These are phyloP conservation scores for Colletotrichum sp. DNA, from an alignment of 2,329 filamentous ascomycete genomes.

Conservation along the genomic window DNA sequence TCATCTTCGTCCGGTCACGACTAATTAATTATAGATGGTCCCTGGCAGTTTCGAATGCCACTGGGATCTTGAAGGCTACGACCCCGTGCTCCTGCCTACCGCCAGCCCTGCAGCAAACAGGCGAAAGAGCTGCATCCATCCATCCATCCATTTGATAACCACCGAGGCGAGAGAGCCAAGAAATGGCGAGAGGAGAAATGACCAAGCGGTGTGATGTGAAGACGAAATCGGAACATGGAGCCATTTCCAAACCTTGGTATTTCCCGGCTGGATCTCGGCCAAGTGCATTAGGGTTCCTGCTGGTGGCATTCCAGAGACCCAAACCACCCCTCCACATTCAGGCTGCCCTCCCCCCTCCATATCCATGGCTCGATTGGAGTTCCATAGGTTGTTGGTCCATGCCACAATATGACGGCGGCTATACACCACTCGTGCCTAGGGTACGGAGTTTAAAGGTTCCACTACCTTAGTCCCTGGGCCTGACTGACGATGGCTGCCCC, in stretches of 20 bases:
- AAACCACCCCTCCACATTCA: neutral
- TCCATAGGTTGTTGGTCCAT: neutral
- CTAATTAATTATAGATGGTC: slow-evolving; percentile 4
- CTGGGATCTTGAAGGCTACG: neutral
- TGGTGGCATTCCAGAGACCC: slow-evolving; percentile 1
- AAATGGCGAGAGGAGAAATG: neutral
- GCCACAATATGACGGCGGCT: slow-evolving; percentile 9
- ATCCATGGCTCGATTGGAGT: neutral
- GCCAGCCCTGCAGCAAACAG: neutral
- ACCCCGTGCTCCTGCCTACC: neutral
- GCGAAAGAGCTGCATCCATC: neutral
- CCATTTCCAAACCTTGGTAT: neutral
- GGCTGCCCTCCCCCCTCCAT: neutral
- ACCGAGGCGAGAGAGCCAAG: neutral
- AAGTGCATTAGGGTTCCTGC: slow-evolving; percentile 12
- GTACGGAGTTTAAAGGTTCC: neutral
- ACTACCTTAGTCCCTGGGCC: neutral
- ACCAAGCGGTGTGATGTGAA: slow-evolving; percentile 7
- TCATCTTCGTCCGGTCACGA: slow-evolving; percentile 27
- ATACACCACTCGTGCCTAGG: neutral
- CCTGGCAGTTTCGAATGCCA: slow-evolving; percentile 10
- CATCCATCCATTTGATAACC: neutral
- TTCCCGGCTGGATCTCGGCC: neutral
- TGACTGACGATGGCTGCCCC: neutral
- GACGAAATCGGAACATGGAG: neutral